Percentiles rank a stretch among this genome's conserved stretches.
Conservation (phyloP, 441 rosid genomes). For the Gossypium lobatum region DNA sequence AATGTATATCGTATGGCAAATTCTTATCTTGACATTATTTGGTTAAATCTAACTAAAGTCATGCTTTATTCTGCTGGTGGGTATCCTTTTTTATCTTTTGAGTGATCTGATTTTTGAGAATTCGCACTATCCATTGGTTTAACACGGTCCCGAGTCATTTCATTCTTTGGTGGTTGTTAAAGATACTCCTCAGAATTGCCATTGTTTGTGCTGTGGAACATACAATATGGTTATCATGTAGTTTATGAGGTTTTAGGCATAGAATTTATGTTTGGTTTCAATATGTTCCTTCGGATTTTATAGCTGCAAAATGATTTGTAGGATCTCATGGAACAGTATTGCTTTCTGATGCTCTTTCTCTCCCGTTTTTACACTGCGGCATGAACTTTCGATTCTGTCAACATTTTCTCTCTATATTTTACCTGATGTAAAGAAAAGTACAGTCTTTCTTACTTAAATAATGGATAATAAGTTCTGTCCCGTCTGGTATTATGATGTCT, state of each 20-base stretch:
- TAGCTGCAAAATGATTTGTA: neutral
- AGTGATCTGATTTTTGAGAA: neutral
- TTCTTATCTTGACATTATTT: neutral
- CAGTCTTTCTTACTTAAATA: neutral
- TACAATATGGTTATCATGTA: neutral
- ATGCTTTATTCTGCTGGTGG: neutral
- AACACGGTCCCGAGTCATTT: neutral
- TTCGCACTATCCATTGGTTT: neutral
- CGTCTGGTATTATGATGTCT: constrained; percentile 9
- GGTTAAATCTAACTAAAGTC: neutral
- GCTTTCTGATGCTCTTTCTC: neutral
- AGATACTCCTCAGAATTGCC: neutral
- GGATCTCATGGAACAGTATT: neutral
- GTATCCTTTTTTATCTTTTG: neutral
- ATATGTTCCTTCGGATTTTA: neutral
- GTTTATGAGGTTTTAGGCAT: neutral
- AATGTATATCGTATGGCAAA: neutral
- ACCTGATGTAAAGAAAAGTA: neutral
- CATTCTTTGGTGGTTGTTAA: neutral
- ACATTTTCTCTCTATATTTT: neutral
- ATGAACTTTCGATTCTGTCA: neutral
- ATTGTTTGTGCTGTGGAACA: neutral
- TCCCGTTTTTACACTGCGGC: neutral
- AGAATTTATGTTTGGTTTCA: neutral
- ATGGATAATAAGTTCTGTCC: constrained; percentile 11